Conservation (phyloP, 2,329 filamentous ascomycete species). For the Penicillium psychrosexuale region DNA sequence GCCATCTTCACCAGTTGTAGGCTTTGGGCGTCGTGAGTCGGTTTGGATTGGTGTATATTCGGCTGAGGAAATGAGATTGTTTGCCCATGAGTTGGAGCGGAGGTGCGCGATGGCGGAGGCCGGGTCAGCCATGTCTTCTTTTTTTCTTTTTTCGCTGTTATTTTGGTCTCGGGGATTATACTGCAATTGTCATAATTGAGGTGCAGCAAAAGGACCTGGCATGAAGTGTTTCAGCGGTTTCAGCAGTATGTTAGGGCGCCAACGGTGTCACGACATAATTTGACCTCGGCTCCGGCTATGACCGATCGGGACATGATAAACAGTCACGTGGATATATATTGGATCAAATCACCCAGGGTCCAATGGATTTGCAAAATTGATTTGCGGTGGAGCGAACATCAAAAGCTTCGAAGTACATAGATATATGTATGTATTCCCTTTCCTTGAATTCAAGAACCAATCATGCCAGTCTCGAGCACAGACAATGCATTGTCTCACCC, state of each 20-base stretch:
- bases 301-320: slow-evolving; percentile 1
- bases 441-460: background rate
- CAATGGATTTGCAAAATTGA: background rate
- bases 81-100: slow-evolving; percentile 29
- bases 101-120: slow-evolving; percentile 25
- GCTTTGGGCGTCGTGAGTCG: slow-evolving; percentile 41
- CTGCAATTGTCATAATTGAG: background rate
- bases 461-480: background rate
- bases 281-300: slow-evolving; percentile 6
- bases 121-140: slow-evolving; percentile 14
- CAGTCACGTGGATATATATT: slow-evolving; percentile 1
- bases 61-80: slow-evolving; percentile 31
- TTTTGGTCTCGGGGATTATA: background rate
- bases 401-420: background rate
- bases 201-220: background rate
- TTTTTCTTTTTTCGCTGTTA: background rate
- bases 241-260: background rate
- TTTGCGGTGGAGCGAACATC: background rate
- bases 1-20: slow-evolving; percentile 42
- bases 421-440: background rate
- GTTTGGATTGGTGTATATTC: slow-evolving; percentile 41
- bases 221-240: background rate
- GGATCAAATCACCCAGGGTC: background rate
- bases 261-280: background rate
- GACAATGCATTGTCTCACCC: slow-evolving; percentile 5